A percentile compares a stretch with the other conserved stretches of the same genome.
Conservation (phyloP, 768 basidiomycete genomes). For the Russula foetens region DNA sequence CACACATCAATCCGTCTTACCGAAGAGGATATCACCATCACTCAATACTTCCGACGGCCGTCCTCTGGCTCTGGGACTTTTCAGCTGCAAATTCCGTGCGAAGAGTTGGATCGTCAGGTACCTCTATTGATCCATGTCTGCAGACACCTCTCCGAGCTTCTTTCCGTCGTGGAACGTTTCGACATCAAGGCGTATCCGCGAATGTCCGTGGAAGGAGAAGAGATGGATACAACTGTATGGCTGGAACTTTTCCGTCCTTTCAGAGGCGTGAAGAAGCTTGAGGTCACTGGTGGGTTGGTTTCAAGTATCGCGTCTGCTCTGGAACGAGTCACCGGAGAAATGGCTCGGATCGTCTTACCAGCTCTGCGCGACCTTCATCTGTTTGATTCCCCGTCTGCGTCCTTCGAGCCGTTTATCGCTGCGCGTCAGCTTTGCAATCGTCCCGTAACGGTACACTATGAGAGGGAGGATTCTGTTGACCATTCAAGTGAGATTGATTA, state of each 20-base stretch:
- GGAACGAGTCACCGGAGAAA: background rate
- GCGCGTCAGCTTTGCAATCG: background rate
- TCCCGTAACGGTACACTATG: background rate
- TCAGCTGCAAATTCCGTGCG: background rate
- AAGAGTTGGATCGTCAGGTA: background rate
- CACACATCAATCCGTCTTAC: background rate
- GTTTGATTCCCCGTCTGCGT: background rate
- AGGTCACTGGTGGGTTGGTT: background rate
- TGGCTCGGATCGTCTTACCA: slow-evolving; percentile 4
- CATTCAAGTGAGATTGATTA: background rate
- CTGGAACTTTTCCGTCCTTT: slow-evolving; percentile 1
- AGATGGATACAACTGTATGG: background rate
- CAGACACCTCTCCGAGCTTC: background rate
- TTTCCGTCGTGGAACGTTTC: background rate
- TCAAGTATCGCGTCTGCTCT: background rate
- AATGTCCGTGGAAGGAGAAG: background rate
- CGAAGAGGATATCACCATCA: background rate
- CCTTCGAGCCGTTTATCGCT: slow-evolving; percentile 3
- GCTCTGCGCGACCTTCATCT: slow-evolving; percentile 7
- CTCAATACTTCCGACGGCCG: background rate
- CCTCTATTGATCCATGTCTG: background rate
- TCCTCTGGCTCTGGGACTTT: background rate
- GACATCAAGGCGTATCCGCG: background rate
- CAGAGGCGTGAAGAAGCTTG: background rate
- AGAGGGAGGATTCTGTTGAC: background rate